Conservation (phyloP, 139 green algal species). For the Closterium sp. region DNA sequence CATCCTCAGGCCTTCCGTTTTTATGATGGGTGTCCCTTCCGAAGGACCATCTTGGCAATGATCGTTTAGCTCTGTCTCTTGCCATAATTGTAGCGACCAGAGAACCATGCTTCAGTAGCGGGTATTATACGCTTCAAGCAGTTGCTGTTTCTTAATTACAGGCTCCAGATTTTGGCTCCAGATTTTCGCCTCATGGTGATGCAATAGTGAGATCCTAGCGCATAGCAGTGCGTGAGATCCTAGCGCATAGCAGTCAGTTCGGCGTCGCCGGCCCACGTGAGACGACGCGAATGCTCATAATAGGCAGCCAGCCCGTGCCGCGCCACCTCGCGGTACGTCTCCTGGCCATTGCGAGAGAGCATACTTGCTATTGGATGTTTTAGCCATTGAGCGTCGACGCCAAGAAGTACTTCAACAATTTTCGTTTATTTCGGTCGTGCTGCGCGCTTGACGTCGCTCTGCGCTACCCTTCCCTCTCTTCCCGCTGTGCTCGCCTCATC, state of each 20-base stretch:
- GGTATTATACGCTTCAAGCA: background rate
- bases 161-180: too few relatives aligned
- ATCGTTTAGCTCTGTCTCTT: background rate
- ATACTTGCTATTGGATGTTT: too few relatives aligned
- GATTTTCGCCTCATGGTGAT: background rate
- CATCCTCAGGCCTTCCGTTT: background rate
- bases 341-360: background rate
- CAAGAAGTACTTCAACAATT: background rate
- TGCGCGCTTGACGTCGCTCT: background rate
- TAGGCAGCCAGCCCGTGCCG: background rate
- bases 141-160: background rate
- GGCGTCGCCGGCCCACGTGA: background rate
- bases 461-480: background rate
- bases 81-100: background rate
- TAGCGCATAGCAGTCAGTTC: background rate
- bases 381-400: background rate
- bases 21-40: background rate
- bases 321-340: background rate
- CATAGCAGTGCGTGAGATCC: background rate
- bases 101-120: background rate
- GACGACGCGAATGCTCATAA: background rate
- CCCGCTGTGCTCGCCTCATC: background rate
- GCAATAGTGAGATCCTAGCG: background rate
- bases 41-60: background rate
- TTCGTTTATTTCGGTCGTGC: background rate